phyloP scores from a whole-genome alignment of 2,329 filamentous ascomycete species.

The Pseudocercospora macadamiae region DNA sequence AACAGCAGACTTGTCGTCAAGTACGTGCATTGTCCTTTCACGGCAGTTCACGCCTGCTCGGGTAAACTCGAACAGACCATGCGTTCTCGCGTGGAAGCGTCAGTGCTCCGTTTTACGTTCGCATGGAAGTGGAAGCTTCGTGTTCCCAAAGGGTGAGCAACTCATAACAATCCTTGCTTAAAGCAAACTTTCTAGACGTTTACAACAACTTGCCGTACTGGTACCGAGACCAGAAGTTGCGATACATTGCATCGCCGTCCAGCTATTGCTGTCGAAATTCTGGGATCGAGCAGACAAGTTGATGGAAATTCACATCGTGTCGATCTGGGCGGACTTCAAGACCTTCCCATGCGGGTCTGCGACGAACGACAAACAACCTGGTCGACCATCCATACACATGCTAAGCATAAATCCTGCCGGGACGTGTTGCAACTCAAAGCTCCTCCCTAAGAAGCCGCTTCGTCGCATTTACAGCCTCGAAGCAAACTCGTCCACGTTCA shows the following conservation, averaged over 20 bases:
- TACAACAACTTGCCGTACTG: neutral
- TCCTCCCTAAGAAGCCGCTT: conserved; percentile 1
- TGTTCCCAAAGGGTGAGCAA: neutral
- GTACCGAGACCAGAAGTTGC: neutral
- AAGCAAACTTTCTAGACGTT: neutral
- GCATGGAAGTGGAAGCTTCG: conserved; percentile 1
- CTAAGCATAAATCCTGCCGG: neutral
- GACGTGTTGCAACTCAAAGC: neutral
- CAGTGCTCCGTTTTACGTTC: neutral
- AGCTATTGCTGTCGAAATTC: neutral
- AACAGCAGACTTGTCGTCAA: neutral
- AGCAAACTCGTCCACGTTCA: neutral
- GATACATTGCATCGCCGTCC: neutral
- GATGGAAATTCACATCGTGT: neutral
- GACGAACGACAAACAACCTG: neutral
- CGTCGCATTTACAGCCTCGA: neutral
- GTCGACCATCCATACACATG: neutral
- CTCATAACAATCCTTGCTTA: conserved; percentile 6
- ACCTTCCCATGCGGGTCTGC: neutral
- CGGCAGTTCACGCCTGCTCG: conserved; percentile 2
- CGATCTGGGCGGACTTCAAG: neutral
- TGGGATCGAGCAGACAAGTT: neutral
- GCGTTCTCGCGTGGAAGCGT: neutral
- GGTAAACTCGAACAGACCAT: neutral
- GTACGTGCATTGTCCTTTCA: neutral